phyloP scores from a whole-genome alignment of 2,329 filamentous ascomycete species.

The Gaeumannomyces tritici region DNA sequence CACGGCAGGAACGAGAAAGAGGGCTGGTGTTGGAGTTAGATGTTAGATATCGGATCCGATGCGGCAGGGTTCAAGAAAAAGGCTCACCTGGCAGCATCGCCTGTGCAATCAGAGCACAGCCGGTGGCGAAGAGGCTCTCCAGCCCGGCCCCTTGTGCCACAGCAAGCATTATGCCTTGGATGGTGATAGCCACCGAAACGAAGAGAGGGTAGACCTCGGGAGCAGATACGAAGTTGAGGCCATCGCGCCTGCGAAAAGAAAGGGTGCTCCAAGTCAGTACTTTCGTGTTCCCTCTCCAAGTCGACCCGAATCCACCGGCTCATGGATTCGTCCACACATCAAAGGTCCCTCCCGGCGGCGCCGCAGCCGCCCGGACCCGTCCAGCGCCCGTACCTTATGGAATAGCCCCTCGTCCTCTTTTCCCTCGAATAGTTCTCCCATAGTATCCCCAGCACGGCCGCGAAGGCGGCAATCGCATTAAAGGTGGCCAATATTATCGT shows the following conservation, averaged over 20 bases:
- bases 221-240: conserved; percentile 28
- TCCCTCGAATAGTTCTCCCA: conserved; percentile 42
- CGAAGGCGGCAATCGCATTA: conserved; percentile 48
- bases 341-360: background rate
- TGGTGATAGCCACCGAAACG: conserved; percentile 44
- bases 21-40: background rate
- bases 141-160: conserved; percentile 47
- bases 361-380: background rate
- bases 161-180: conserved; percentile 49
- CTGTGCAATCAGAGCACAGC: conserved; percentile 45
- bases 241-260: conserved; percentile 1
- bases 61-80: background rate
- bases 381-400: conserved; percentile 27
- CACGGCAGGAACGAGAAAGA: conserved; percentile 54
- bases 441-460: conserved; percentile 45
- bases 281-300: background rate
- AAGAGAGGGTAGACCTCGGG: conserved; percentile 45
- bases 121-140: conserved; percentile 35
- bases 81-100: conserved; percentile 49
- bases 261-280: background rate
- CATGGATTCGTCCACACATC: background rate
- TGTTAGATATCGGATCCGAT: background rate
- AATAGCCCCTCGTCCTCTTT: conserved; percentile 28
- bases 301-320: background rate
- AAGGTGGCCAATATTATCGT: conserved; percentile 52